A percentile compares a stretch with the other conserved stretches of the same genome.
phyloP scores from a whole-genome alignment of 2,329 filamentous ascomycete genomes.

The Alternaria metachromatica region DNA sequence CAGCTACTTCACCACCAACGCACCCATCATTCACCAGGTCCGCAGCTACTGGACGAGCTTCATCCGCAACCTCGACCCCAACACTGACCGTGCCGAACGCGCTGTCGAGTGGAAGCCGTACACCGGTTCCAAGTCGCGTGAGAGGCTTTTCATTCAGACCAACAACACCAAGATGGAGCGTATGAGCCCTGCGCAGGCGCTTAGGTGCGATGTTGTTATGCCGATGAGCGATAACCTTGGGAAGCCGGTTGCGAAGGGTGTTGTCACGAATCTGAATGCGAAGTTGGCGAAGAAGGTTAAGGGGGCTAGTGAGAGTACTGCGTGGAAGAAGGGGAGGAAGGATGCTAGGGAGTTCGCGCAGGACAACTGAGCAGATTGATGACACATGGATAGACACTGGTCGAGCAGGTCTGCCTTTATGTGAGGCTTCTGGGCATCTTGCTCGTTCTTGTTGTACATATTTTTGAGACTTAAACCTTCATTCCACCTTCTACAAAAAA shows the following conservation, averaged over 20 bases:
- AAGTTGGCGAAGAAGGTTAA: slow-evolving; percentile 11
- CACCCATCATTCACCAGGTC: slow-evolving; percentile 63
- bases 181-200: slow-evolving; percentile 26
- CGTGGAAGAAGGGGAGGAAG: neutral
- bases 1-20: slow-evolving; percentile 66
- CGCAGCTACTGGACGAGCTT: slow-evolving; percentile 80
- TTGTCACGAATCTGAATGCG: slow-evolving; percentile 9
- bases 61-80: slow-evolving; percentile 70
- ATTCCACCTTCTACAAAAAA: too few relatives aligned
- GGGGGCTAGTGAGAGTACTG: slow-evolving; percentile 6
- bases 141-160: slow-evolving; percentile 48
- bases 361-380: rapidly evolving
- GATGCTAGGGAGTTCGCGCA: neutral
- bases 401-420: too few relatives aligned
- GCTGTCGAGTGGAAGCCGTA: slow-evolving; percentile 62
- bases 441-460: too few relatives aligned
- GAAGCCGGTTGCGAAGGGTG: slow-evolving; percentile 9
- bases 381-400: too few relatives aligned
- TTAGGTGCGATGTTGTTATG: slow-evolving; percentile 14
- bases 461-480: too few relatives aligned
- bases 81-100: slow-evolving; percentile 56
- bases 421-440: too few relatives aligned
- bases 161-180: slow-evolving; percentile 51
- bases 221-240: slow-evolving; percentile 18
- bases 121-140: slow-evolving; percentile 27